Percentiles rank a stretch among this genome's conserved stretches.
phyloP scores from a whole-genome alignment of 2,329 filamentous ascomycete species.

The Pseudogymnoascus sp. region DNA sequence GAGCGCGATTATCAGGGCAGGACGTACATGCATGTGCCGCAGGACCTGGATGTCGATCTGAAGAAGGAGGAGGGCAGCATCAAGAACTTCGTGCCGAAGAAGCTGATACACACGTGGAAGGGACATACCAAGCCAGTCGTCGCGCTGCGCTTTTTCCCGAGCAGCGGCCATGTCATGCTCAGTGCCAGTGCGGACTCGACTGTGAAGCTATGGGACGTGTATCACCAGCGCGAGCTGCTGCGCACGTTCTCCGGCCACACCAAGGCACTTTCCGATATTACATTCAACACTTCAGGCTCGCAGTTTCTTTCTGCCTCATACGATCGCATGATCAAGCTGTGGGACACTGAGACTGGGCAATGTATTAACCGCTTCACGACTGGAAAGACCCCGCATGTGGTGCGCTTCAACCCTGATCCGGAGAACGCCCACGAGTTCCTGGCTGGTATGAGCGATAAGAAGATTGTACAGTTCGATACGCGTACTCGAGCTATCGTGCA shows the following conservation, averaged over 20 bases:
- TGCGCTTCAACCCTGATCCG: slow-evolving; percentile 80
- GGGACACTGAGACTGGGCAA: slow-evolving; percentile 92
- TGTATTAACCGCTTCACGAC: slow-evolving; percentile 85
- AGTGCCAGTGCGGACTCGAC: slow-evolving; percentile 86
- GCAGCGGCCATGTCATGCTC: slow-evolving; percentile 78
- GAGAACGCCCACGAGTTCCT: slow-evolving; percentile 82
- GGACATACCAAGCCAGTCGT: slow-evolving; percentile 78
- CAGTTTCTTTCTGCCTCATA: slow-evolving; percentile 89
- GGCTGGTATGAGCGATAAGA: slow-evolving; percentile 96
- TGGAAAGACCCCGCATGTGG: slow-evolving; percentile 89
- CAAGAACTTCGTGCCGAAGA: slow-evolving; percentile 93
- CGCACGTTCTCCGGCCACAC: slow-evolving; percentile 87
- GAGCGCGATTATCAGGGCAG: slow-evolving; percentile 89
- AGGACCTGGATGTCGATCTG: slow-evolving; percentile 80
- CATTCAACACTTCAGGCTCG: slow-evolving; percentile 74
- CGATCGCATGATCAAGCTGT: slow-evolving; percentile 93
- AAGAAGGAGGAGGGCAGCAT: slow-evolving; percentile 69
- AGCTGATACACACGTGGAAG: slow-evolving; percentile 84
- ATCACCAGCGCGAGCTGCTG: slow-evolving; percentile 79
- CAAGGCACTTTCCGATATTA: slow-evolving; percentile 82
- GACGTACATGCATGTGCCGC: slow-evolving; percentile 96
- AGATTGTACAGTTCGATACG: slow-evolving; percentile 95
- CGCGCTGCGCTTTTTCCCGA: slow-evolving; percentile 81
- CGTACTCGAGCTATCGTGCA: slow-evolving; percentile 75
- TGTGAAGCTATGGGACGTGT: slow-evolving; percentile 90